Conservation (phyloP, 139 green algal genomes). For the Choricystis sp. region DNA sequence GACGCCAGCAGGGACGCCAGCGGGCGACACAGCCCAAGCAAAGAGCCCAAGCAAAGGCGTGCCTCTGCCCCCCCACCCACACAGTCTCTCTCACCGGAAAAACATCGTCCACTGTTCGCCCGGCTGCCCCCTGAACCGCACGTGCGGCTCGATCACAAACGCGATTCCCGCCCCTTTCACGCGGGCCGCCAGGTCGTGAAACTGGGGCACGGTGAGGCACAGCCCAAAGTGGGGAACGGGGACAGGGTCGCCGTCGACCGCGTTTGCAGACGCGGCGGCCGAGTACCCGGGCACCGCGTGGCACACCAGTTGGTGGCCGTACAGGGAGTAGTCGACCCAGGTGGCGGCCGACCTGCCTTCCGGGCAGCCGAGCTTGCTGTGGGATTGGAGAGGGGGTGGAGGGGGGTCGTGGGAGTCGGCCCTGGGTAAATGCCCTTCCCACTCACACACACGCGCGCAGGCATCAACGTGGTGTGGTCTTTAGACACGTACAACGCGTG, state of each 20-base stretch:
- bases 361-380: slow-evolving; percentile 34
- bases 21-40: too few relatives aligned
- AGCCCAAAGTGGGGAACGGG: slow-evolving; percentile 74
- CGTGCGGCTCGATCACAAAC: slow-evolving; percentile 66
- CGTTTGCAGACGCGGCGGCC: slow-evolving; percentile 6
- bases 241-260: slow-evolving; percentile 64
- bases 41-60: too few relatives aligned
- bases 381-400: not conserved
- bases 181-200: slow-evolving; percentile 47
- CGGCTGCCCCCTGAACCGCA: slow-evolving; percentile 44
- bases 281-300: slow-evolving; percentile 53
- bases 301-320: slow-evolving; percentile 56
- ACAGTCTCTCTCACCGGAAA: too few relatives aligned
- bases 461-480: too few relatives aligned
- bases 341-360: slow-evolving; percentile 41
- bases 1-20: too few relatives aligned
- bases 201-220: slow-evolving; percentile 37
- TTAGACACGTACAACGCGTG: too few relatives aligned
- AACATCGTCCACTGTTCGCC: slow-evolving; percentile 76
- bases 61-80: too few relatives aligned
- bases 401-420: too few relatives aligned
- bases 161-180: slow-evolving; percentile 22
- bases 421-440: too few relatives aligned
- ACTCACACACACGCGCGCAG: too few relatives aligned
- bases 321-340: slow-evolving; percentile 68